These are phyloP conservation scores for Reticulascus tulasneorum DNA, from an alignment of 2,329 filamentous ascomycete species.

Conservation along the genomic window DNA sequence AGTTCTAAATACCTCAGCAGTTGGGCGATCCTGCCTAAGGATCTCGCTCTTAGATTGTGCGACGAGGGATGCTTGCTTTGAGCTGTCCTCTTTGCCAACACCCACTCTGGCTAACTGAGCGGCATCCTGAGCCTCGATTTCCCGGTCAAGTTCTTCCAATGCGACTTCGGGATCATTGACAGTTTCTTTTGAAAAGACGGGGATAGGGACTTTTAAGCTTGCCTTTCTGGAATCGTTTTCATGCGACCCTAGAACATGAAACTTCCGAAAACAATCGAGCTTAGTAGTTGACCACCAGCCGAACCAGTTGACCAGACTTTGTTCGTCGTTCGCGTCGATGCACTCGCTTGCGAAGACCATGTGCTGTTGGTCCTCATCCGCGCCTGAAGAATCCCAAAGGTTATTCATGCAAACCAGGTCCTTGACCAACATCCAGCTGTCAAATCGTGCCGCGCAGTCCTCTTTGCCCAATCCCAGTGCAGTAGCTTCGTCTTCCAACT, in stretches of 20 bases:
- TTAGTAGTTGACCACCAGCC: constrained; percentile 51
- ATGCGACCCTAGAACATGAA: constrained; percentile 50
- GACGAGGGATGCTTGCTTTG: too few species aligned
- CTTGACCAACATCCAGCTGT: constrained; percentile 10
- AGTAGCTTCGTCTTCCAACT: background rate
- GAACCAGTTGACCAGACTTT: constrained; percentile 61
- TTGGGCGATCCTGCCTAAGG: constrained; percentile 17
- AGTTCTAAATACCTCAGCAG: too few species aligned
- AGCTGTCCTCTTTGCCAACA: too few species aligned
- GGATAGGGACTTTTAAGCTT: constrained; percentile 18
- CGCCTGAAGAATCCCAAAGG: too few species aligned
- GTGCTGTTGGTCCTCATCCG: constrained; percentile 29
- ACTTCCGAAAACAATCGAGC: constrained; percentile 49
- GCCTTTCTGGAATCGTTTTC: constrained; percentile 8
- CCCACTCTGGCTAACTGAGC: too few species aligned
- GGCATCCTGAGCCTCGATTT: too few species aligned
- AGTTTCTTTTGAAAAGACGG: constrained; percentile 24
- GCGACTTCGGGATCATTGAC: too few species aligned
- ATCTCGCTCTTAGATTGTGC: too few species aligned
- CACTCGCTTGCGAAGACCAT: constrained; percentile 41
- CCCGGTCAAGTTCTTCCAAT: too few species aligned
- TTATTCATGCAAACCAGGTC: constrained; percentile 13
- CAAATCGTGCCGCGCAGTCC: constrained; percentile 10
- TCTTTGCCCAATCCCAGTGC: constrained; percentile 3
- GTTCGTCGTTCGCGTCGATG: constrained; percentile 57